Conservation (phyloP, 1,284 basidiomycete species). For the Ceratobasidium theobromae region DNA sequence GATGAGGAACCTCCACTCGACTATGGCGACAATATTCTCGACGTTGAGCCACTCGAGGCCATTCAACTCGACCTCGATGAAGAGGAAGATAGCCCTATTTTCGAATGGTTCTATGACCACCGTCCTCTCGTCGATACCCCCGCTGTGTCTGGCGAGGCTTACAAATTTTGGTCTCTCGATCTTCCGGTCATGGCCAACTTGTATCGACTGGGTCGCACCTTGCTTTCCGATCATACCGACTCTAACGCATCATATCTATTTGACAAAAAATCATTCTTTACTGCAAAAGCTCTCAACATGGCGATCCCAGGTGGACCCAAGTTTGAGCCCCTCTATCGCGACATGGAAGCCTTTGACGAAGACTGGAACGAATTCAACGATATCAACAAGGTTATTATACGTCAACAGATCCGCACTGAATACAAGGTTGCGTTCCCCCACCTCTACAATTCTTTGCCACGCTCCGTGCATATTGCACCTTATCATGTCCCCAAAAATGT, state of each 20-base stretch:
- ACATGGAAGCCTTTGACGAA: conserved; percentile 97
- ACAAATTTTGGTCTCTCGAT: conserved; percentile 90
- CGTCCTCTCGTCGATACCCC: conserved; percentile 90
- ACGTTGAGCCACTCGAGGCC: conserved; percentile 96
- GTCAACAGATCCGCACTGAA: conserved; percentile 97
- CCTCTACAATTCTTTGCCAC: conserved; percentile 96
- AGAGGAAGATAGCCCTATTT: conserved; percentile 91
- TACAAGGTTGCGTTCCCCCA: conserved; percentile 99
- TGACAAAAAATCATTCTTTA: conserved; percentile 98
- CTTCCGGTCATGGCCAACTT: conserved; percentile 95
- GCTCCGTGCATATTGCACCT: conserved; percentile 87
- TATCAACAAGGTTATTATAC: conserved; percentile 99
- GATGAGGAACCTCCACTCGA: conserved; percentile 98
- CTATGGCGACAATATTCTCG: conserved; percentile 97
- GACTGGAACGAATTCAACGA: conserved; percentile 99
- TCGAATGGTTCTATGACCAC: conserved; percentile 99
- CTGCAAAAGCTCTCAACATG: conserved; percentile 96
- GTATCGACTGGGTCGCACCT: conserved; percentile 91
- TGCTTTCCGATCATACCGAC: conserved; percentile 91
- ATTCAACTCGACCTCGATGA: conserved; percentile 96
- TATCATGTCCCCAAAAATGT: conserved; percentile 98
- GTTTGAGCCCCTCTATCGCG: conserved; percentile 88
- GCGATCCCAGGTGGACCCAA: conserved; percentile 99
- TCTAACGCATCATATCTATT: conserved; percentile 90
- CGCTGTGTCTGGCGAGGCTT: conserved; percentile 82